Evolutionary conservation across 352 stramenopile species (phyloP).

Genomic region (Phytophthora syringae): DNA sequence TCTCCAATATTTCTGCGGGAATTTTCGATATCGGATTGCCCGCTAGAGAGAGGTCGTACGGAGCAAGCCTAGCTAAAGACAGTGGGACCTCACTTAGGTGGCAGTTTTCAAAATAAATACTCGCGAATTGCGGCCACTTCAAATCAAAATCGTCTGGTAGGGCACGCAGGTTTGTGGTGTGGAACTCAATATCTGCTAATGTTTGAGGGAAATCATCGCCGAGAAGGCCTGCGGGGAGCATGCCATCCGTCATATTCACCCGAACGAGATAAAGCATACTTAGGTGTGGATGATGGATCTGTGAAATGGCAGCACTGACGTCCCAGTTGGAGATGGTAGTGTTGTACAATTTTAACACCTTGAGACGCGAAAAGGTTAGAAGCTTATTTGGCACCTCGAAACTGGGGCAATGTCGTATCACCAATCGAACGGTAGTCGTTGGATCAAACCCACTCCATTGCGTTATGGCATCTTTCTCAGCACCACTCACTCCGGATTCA

Average conservation of each 20-base stretch:
- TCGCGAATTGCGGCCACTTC: slow-evolving; percentile 37
- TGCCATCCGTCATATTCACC: slow-evolving; percentile 19
- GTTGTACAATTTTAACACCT: slow-evolving; percentile 51
- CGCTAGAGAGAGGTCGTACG: slow-evolving; percentile 24
- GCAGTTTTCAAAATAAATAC: slow-evolving; percentile 31
- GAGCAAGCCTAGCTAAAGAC: slow-evolving; percentile 21
- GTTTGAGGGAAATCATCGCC: slow-evolving; percentile 15
- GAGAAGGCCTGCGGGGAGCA: slow-evolving; percentile 19
- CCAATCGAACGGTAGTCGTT: slow-evolving; percentile 30
- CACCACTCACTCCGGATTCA: slow-evolving; percentile 9
- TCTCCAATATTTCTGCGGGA: slow-evolving; percentile 19
- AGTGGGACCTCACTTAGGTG: slow-evolving; percentile 15
- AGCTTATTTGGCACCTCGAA: slow-evolving; percentile 39
- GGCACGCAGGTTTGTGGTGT: slow-evolving; percentile 32
- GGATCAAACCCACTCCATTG: slow-evolving; percentile 32
- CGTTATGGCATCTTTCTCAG: slow-evolving; percentile 12
- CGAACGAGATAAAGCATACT: slow-evolving; percentile 22
- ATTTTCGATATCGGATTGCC: slow-evolving; percentile 22
- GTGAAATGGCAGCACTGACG: slow-evolving; percentile 30
- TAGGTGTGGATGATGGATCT: slow-evolving; percentile 35
- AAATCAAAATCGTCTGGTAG: slow-evolving; percentile 45
- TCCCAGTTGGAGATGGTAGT: slow-evolving; percentile 40
- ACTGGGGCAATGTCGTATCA: slow-evolving; percentile 45
- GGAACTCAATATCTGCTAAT: slow-evolving; percentile 40
- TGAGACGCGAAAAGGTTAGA: slow-evolving; percentile 27